Base-by-base conservation (phyloP, 768 basidiomycete species). In the Termitomyces heimii region DNA sequence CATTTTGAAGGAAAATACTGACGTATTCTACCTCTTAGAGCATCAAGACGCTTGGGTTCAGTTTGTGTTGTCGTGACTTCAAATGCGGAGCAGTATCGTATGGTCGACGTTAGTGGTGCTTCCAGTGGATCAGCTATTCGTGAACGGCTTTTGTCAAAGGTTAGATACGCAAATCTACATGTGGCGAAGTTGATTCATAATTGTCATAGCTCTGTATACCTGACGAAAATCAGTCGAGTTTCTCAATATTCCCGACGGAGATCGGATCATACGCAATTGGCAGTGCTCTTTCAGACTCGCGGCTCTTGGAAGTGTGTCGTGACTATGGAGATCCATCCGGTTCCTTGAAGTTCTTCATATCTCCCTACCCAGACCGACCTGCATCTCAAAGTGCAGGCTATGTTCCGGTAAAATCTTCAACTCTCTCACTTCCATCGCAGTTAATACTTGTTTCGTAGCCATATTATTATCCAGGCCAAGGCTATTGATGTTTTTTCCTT, bases 341-440 rank as follows among this genome's bases (percentile, higher is more conserved):
- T 7, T 77, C 75, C 13, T 71, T 81, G n/a, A 79, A 77, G 61
- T 77, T 81, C 65, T 79, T 79, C 61, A 75, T 79, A 40, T 79
- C 78, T 12, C 74, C 77, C 1, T 74, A 71, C 9, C 76, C 77
- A 22, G 73, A 80, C 60, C 69, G 74, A 40, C 75, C 76, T 26
- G 68, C 76, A 44, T 60, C 65, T 14, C 59, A 56, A 58, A 54
- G 46, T 37, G 42, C 54, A 52, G 51, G 53, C 42, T 62, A 58
- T 39, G 59, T 60, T 10, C 65, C 63, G 10, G 65, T 66, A 58
- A n/a, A 56, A 49, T 1, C 5, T 46, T 44, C 3, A 7, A 16
- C 12, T 29, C 16, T 20, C 13, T 20, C 13, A 29, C 13, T 20
- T 20, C 4, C 12, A 34, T 20, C 20, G 47, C 5, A n/a, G 26